Evolutionary conservation across 1,284 basidiomycete species (phyloP), one percentile per base, ranked within the genome.

Genomic region (Chiua sp.): DNA sequence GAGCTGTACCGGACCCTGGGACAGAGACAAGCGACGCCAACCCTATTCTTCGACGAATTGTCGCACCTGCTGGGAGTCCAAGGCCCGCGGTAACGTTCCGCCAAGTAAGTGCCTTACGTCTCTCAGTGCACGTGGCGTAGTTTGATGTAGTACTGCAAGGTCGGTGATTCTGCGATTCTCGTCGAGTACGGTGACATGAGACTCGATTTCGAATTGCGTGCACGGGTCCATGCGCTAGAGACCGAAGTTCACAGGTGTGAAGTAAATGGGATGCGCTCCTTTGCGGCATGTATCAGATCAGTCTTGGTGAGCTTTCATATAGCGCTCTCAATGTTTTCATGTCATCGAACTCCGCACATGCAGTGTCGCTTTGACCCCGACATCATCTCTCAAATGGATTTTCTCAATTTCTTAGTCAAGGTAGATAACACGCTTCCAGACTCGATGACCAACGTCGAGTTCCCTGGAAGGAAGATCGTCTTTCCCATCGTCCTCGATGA

Each of bases 401-500:
- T 87, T 7, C 71, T 88, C 26, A 48, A 70, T 2, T 62, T 72
- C 8, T 76, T 87, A 44, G 58, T 79, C 3, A 64, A 72, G 11
- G 69, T 75, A 4, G 80, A 83, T 57, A 59, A 60, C 8, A 62
- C 74, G 1, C 74, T 86, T 5, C 80, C 80, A 1, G 69, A 74
- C 4, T 75, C 79, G 8, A 71, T 82, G 53, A 58, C 70, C 28
- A 69, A 79, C 2, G 77, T 84, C 69, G 69, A 72, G 15, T 84
- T 90, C 58, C 76, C 80, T 0, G 82, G 82, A 2, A 80, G 87
- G 7, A 77, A 78, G 39, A 77, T 90, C 44, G 81, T 26, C 6
- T 83, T 91, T 59, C 89, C 89, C 0, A 82, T 90, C 30, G 84
- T 82, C 0, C 79, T 90, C 6, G 84, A 90, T 62, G 88, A 91